Evolutionary conservation across 371 early-diverging fungal genomes (phyloP).

Genomic region (Mucor saturninus): DNA sequence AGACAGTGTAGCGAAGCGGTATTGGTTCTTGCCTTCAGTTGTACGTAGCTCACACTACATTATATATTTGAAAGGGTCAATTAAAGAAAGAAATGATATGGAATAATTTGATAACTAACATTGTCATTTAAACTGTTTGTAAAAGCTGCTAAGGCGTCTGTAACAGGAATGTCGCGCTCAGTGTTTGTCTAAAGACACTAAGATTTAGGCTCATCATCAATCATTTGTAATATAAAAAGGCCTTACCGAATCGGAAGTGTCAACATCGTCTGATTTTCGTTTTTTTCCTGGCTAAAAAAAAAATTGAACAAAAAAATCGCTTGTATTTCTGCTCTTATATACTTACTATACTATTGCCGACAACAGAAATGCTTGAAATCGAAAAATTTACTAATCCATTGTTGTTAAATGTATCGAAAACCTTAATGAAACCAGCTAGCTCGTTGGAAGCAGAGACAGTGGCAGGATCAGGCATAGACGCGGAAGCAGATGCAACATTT

Average conservation of each 20-base stretch:
- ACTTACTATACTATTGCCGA: conserved; percentile 13
- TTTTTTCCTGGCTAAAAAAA: conserved; percentile 16
- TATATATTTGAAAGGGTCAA: conserved; percentile 23
- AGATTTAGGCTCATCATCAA: conserved; percentile 16
- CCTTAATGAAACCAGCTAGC: conserved; percentile 10
- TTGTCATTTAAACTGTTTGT: conserved; percentile 3
- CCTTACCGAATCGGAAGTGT: conserved; percentile 16
- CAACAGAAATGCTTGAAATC: conserved; percentile 12
- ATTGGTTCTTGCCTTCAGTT: conserved; percentile 18
- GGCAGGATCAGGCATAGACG: neutral
- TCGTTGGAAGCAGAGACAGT: conserved; percentile 13
- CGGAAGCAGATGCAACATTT: conserved; percentile 4
- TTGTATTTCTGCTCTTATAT: conserved; percentile 12
- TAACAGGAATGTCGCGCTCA: conserved; percentile 6
- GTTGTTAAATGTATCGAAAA: conserved; percentile 17
- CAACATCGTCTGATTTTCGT: conserved; percentile 17
- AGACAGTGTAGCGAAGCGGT: conserved; percentile 8
- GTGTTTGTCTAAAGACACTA: conserved; percentile 6
- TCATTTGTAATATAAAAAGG: conserved; percentile 12
- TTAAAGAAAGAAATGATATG: conserved; percentile 14
- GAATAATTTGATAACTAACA: conserved; percentile 9
- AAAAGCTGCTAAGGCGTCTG: conserved; percentile 10
- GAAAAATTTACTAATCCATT: conserved; percentile 12
- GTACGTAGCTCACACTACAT: conserved; percentile 7
- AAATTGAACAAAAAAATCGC: conserved; percentile 14